Conservation (phyloP, 768 basidiomycete genomes). For the Amanita molliuscula region DNA sequence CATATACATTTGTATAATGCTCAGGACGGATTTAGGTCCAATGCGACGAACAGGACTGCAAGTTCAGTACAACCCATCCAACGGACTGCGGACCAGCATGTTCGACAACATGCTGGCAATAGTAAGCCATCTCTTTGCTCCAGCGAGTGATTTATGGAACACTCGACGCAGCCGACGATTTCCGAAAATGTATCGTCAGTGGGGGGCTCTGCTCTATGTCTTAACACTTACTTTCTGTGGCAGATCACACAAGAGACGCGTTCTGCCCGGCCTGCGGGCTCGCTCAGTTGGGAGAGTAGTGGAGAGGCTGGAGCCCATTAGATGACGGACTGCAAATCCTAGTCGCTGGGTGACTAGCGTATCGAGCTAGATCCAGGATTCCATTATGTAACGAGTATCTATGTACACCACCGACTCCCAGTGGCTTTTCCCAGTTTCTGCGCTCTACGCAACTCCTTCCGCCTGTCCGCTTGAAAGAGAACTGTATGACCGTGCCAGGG, state of each 20-base stretch:
- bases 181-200: slow-evolving; percentile 60
- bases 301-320: background rate
- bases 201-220: background rate
- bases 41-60: slow-evolving; percentile 58
- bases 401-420: slow-evolving; percentile 30
- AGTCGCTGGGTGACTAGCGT: background rate
- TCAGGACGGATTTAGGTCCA: slow-evolving; percentile 34
- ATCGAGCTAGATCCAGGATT: background rate
- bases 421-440: slow-evolving; percentile 62
- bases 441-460: slow-evolving; percentile 51
- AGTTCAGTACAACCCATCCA: slow-evolving; percentile 60
- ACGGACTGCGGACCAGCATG: slow-evolving; percentile 49
- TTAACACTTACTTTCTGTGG: slow-evolving; percentile 1
- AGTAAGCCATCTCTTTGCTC: slow-evolving; percentile 33
- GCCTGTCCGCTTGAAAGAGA: slow-evolving; percentile 52
- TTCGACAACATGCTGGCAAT: slow-evolving; percentile 62
- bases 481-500: slow-evolving; percentile 69
- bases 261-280: slow-evolving; percentile 20
- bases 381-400: slow-evolving; percentile 4
- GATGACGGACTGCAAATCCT: background rate
- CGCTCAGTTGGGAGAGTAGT: background rate
- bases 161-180: slow-evolving; percentile 46
- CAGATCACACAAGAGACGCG: slow-evolving; percentile 20
- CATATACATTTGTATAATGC: slow-evolving; percentile 6
- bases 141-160: background rate